Base-by-base conservation (phyloP, 495 filamentous ascomycete genomes). In the Clavariopsis aquatica region DNA sequence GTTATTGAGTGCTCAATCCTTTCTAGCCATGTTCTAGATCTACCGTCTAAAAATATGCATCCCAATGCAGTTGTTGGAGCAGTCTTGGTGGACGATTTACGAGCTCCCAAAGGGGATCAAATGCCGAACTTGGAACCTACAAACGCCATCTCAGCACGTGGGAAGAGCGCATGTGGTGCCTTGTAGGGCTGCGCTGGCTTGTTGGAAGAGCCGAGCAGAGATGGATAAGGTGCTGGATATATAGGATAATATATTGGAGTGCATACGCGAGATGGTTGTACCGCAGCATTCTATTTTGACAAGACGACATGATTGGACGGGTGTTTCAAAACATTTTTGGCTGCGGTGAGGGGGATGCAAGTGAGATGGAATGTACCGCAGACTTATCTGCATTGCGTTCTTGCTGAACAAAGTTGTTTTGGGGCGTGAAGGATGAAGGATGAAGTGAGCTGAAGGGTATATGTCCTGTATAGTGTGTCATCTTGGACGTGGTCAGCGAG, bases 251-350 rank as follows among this genome's bases (percentile, higher is more conserved):
- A 65, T 65, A 59, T 52, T 47, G 22, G 17, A 23, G 24, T 53
- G 55, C 55, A 59, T 59, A 65, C 46, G 62, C 62, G 62, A 65
- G 60, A 23, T 52, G 4, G 62, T 52, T n/a, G 23, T 43, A 65
- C 62, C 2, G 23, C 54, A 59, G 10, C n/a, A n/a, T 41, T 19
- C 55, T 65, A 55, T 66, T 66, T 46, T 51, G 20, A 27, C 7
- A 6, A 10, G 12, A 17, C 1, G 19, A 15, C 56, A 13, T 57
- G 3, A 66, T 66, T 66, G 7, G 64, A 29, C 64, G 64, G 64
- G 57, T 61, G 64, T 66, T 66, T 66, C 57, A 49, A 66, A 66
- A 60, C 56, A 19, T 47, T 41, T 51, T 23, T 60, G 22, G 47
- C 3, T 20, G 19, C 29, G 20, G n/a, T 23, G 22, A 20, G 60